A percentile compares a stretch with the other conserved stretches of the same genome.
Evolutionary conservation across 768 basidiomycete species (phyloP).

Genomic region (Galerina sulciceps): DNA sequence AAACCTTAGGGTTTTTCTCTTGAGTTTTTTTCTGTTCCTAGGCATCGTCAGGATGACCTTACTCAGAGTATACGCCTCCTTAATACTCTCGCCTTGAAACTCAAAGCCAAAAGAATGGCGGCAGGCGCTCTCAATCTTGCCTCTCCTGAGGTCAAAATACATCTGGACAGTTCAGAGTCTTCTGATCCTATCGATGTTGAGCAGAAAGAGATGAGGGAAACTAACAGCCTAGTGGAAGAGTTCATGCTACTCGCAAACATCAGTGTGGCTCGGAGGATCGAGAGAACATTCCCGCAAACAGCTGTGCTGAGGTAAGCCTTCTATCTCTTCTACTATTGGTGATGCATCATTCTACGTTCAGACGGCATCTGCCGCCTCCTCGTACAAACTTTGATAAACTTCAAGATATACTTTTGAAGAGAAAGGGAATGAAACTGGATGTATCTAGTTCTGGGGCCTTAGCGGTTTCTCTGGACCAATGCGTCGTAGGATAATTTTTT

Average conservation of each 20-base stretch:
- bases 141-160: conserved; percentile 97
- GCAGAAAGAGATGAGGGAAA: conserved; percentile 90
- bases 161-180: conserved; percentile 90
- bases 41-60: conserved; percentile 77
- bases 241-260: conserved; percentile 99
- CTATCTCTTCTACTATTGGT: neutral
- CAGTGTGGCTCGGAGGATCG: conserved; percentile 88
- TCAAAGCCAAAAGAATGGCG: conserved; percentile 86
- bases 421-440: conserved; percentile 81
- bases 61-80: conserved; percentile 88
- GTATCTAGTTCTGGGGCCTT: conserved; percentile 91
- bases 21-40: conserved; percentile 31
- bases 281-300: conserved; percentile 94
- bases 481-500: conserved; percentile 61
- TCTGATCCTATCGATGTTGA: conserved; percentile 97
- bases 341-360: conserved; percentile 27
- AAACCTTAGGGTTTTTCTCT: neutral
- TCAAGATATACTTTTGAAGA: conserved; percentile 88
- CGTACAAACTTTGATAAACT: conserved; percentile 93
- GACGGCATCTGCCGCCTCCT: conserved; percentile 92
- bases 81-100: conserved; percentile 82
- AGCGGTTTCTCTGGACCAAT: conserved; percentile 85
- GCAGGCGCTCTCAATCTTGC: conserved; percentile 98
- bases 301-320: conserved; percentile 78
- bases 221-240: conserved; percentile 96